Evolutionary conservation across 1,139 yeast species (phyloP), one percentile per base, ranked within the genome.

Genomic region (Geotrichum candidum): DNA sequence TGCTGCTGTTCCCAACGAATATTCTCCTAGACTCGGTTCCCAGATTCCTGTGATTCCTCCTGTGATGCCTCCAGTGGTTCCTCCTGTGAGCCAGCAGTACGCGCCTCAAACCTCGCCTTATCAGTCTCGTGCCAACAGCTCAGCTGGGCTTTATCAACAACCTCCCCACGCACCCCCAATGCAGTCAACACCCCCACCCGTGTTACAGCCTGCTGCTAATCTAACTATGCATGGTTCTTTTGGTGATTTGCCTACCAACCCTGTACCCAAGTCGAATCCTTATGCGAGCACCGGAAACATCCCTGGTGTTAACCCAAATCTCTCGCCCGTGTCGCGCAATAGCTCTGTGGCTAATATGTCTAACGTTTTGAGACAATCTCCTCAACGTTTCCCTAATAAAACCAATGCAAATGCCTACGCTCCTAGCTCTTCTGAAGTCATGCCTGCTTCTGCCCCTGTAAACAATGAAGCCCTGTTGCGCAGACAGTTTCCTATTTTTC

Each of bases 401-500:
- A 41, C 10, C 48, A 41, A 41, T 18, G 23, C 23, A n/a, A 31
- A 3, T 35, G 53, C 52, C 22, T 55, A 55, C 23, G 15, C 58
- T 10, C 58, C 58, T 6, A 10, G 27, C 22, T 9, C 13, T 35
- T 11, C 51, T 23, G 31, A 11, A 31, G 6, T 13, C 18, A 45
- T 27, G 27, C 11, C 51, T 4, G 38, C 38, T 15, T n/a, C 58
- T 29, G 18, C 13, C 3, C 68, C 69, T 7, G 61, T 66, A 33
- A 71, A 69, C 33, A 68, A 68, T 54, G 79, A 78, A 58, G 69
- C 72, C 27, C 64, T 75, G 35, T 59, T 68, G 45, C 61, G 65
- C 18, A 77, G 88, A 63, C 96, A 90, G 72, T 88, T 88, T 72
- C 96, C 96, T 0, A 73, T 91, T 45, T 88, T 90, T 71, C 78